Evolutionary conservation across 352 stramenopile genomes (phyloP).

Genomic region (Phytophthora tubulina): DNA sequence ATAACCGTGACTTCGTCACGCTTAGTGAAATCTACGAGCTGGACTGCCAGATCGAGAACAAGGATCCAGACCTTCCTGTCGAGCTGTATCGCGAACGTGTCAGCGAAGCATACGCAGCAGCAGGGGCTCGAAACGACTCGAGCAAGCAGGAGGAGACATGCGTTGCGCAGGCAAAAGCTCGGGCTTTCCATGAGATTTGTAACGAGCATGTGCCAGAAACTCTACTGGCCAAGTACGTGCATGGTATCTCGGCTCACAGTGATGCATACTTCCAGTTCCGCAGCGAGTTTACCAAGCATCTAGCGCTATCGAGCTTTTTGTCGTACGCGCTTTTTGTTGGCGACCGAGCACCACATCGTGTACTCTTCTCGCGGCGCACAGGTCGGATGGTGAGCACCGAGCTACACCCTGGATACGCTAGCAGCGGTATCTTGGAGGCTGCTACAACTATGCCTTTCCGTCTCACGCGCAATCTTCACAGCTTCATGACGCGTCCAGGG

Average conservation of each 20-base stretch:
- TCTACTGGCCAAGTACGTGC: conserved; percentile 88
- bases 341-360: conserved; percentile 84
- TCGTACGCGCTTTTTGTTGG: conserved; percentile 89
- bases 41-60: conserved; percentile 71
- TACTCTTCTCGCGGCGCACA: conserved; percentile 84
- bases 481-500: conserved; percentile 86
- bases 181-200: conserved; percentile 86
- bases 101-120: conserved; percentile 69
- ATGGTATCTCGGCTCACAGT: conserved; percentile 71
- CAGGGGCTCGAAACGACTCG: conserved; percentile 40
- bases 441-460: conserved; percentile 90
- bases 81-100: conserved; percentile 83
- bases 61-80: conserved; percentile 82
- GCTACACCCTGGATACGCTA: conserved; percentile 85
- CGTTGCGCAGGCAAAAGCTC: conserved; percentile 68
- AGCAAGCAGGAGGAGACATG: conserved; percentile 71
- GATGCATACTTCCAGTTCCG: conserved; percentile 91
- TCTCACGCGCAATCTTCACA: conserved; percentile 90
- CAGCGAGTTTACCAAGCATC: conserved; percentile 88
- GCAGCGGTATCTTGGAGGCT: conserved; percentile 82
- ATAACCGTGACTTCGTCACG: conserved; percentile 87
- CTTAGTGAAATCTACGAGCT: conserved; percentile 90
- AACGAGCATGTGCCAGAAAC: conserved; percentile 83
- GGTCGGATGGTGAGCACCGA: conserved; percentile 88
- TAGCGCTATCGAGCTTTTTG: conserved; percentile 87